phyloP scores from a whole-genome alignment of 805 yeast species.

The Danielozyma ontarioensis region DNA sequence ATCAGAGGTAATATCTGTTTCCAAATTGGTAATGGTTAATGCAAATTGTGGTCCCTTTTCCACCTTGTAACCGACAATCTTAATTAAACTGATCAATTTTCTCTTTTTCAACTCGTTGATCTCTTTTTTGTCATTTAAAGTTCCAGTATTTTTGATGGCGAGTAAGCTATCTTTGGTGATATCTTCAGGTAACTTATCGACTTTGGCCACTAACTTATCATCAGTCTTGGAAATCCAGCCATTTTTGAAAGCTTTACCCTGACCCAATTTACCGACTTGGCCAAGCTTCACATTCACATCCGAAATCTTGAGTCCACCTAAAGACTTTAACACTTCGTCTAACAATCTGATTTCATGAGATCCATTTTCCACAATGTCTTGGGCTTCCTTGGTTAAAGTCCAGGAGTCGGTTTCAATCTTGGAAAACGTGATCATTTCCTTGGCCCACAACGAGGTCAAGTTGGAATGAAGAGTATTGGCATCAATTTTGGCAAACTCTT shows the following conservation, averaged over 20 bases:
- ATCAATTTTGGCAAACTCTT: conserved; percentile 56
- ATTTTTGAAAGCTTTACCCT: conserved; percentile 95
- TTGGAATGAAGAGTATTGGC: conserved; percentile 74
- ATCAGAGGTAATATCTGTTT: conserved; percentile 92
- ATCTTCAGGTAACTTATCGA: conserved; percentile 56
- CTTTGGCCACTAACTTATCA: conserved; percentile 64
- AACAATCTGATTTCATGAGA: conserved; percentile 86
- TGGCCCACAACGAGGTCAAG: conserved; percentile 79
- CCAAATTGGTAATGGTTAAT: conserved; percentile 69
- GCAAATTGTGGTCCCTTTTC: conserved; percentile 83
- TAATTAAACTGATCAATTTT: conserved; percentile 69
- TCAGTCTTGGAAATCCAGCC: conserved; percentile 93
- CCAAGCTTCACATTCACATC: conserved; percentile 76
- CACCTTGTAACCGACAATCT: conserved; percentile 69
- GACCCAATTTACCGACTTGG: conserved; percentile 83
- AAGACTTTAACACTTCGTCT: conserved; percentile 62
- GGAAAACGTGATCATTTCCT: conserved; percentile 69
- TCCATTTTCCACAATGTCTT: conserved; percentile 71
- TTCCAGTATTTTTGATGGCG: conserved; percentile 51
- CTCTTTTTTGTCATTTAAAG: conserved; percentile 57
- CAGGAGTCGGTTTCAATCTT: conserved; percentile 73
- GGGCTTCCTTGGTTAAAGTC: conserved; percentile 75
- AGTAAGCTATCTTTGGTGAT: conserved; percentile 60
- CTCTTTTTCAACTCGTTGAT: conserved; percentile 88
- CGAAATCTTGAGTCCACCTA: conserved; percentile 77